phyloP scores from a whole-genome alignment of 345 rosid genomes.

The Bretschneidera sinensis region DNA sequence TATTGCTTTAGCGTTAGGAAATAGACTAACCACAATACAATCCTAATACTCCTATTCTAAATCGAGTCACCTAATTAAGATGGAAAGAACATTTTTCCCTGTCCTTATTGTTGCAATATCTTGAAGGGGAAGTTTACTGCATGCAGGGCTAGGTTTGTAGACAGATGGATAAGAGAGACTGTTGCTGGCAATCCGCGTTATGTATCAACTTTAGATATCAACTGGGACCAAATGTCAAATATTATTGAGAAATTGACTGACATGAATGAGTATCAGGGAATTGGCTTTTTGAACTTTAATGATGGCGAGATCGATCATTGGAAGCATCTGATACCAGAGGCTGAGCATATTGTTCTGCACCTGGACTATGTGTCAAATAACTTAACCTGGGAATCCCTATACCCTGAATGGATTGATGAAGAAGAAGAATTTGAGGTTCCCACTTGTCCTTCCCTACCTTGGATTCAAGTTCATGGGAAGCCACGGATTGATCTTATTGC shows the following conservation, averaged over 20 bases:
- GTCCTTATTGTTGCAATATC: background rate
- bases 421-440: slow-evolving; percentile 86
- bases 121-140: slow-evolving; percentile 19
- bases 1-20: too few relatives aligned
- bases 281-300: slow-evolving; percentile 74
- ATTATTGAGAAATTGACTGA: slow-evolving; percentile 44
- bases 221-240: slow-evolving; percentile 60
- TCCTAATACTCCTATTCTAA: too few relatives aligned
- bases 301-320: slow-evolving; percentile 47
- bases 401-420: slow-evolving; percentile 95
- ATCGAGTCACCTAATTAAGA: background rate
- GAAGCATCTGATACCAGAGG: slow-evolving; percentile 52
- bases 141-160: slow-evolving; percentile 37
- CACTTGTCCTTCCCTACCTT: slow-evolving; percentile 68
- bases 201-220: slow-evolving; percentile 41
- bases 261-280: slow-evolving; percentile 49
- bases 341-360: slow-evolving; percentile 54
- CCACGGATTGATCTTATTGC: slow-evolving; percentile 69
- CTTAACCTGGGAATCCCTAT: slow-evolving; percentile 73
- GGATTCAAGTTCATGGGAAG: slow-evolving; percentile 58
- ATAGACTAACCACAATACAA: too few relatives aligned
- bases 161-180: slow-evolving; percentile 45
- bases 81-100: background rate
- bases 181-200: slow-evolving; percentile 48
- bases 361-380: slow-evolving; percentile 36